Evolutionary conservation across 2,329 filamentous ascomycete genomes (phyloP), one percentile per base, ranked within the genome.

Genomic region (Bipolaris sorokiniana): DNA sequence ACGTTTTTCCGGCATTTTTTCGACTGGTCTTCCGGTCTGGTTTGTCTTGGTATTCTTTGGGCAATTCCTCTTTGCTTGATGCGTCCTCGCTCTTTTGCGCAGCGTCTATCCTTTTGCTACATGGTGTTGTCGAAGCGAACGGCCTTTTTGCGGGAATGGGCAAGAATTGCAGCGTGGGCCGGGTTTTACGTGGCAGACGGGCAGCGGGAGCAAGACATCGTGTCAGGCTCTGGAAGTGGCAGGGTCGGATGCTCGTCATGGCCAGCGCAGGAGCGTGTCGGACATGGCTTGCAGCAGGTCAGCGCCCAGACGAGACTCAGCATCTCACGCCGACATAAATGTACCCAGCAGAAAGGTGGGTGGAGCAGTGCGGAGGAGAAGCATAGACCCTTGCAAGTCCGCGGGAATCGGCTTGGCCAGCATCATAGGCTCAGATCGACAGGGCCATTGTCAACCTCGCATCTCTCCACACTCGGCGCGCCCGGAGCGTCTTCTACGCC

Each of bases 1-100:
- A 76, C 16, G 73, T 75, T 51, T 74, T 75, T 48, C 56, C 62
- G 18, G 67, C 67, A 65, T 65, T 68, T 46, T 75, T 76, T 22
- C 73, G 59, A 3, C 65, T 31, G 1, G 48, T 66, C 48, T 75
- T 75, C 7, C 61, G 64, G 13, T 63, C 56, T 3, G 34, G 5
- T n/a, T 59, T 60, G 13, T 51, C 44, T 16, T 44, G 55, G 7
- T 15, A 23, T 15, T 63, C 61, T 28, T 66, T 64, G 5, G 20
- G 31, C 7, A 23, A 23, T 1, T 66, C 63, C 15, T 66, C 62
- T 16, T 62, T 65, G 4, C 44, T 10, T 5, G 13, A 22, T 2
- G 41, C 31, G 13, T 64, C 64, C 0, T 68, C 71, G 18, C 62
- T 64, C 50, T 68, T 71, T 44, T 68, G 68, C 2, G 48, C 49